Evolutionary conservation across 2,329 filamentous ascomycete genomes (phyloP).

Genomic region (Cladophialophora psammophila): DNA sequence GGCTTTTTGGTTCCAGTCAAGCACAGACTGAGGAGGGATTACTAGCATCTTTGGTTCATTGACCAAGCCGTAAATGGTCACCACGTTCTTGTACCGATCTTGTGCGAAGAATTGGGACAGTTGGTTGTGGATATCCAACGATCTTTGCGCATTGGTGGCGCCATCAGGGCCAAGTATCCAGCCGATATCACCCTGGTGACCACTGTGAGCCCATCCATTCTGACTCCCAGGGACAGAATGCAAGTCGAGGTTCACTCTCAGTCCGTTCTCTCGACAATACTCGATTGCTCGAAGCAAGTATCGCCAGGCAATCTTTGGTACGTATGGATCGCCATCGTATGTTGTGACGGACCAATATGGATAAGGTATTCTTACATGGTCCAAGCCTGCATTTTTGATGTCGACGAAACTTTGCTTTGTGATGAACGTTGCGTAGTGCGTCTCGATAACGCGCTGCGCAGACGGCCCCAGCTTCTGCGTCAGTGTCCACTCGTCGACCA

Average conservation of each 20-base stretch:
- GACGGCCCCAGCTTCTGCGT: slow-evolving; percentile 71
- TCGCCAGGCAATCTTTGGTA: slow-evolving; percentile 86
- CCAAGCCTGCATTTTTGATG: slow-evolving; percentile 85
- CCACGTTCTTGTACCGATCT: slow-evolving; percentile 86
- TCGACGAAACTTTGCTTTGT: slow-evolving; percentile 83
- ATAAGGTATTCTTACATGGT: slow-evolving; percentile 95
- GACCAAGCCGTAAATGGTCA: slow-evolving; percentile 90
- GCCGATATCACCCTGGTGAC: slow-evolving; percentile 76
- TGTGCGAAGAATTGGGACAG: slow-evolving; percentile 93
- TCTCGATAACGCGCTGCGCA: slow-evolving; percentile 71
- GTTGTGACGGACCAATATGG: slow-evolving; percentile 92
- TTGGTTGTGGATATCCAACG: slow-evolving; percentile 84
- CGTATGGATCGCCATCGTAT: slow-evolving; percentile 86
- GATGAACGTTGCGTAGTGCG: slow-evolving; percentile 90
- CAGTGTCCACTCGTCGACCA: slow-evolving; percentile 90
- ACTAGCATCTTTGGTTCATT: slow-evolving; percentile 92
- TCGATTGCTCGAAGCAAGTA: slow-evolving; percentile 93
- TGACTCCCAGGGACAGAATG: slow-evolving; percentile 93
- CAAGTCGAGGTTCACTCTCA: slow-evolving; percentile 90
- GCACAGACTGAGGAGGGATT: slow-evolving; percentile 68
- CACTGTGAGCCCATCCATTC: slow-evolving; percentile 98
- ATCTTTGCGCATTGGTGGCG: slow-evolving; percentile 76
- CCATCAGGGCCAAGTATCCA: slow-evolving; percentile 95
- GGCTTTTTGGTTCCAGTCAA: slow-evolving; percentile 80
- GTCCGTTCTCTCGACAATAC: slow-evolving; percentile 88